A percentile compares a stretch with the other conserved stretches of the same genome.
These are phyloP conservation scores for Piloderma croceum DNA, from an alignment of 768 basidiomycete species.

Conservation along the genomic window DNA sequence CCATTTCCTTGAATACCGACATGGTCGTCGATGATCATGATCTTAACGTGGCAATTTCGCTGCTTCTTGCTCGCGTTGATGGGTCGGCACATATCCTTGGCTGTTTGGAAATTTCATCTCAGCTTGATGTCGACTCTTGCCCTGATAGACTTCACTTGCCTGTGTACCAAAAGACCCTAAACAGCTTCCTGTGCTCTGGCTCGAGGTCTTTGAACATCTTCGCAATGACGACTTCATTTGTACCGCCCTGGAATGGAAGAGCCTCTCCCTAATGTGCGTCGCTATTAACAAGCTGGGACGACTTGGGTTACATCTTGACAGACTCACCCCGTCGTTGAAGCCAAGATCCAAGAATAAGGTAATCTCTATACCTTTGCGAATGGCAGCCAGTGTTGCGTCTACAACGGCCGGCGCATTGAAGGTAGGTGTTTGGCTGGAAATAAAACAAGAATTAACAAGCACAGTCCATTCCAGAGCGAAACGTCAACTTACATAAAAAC, in stretches of 20 bases:
- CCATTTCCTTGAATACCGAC: conserved; percentile 67
- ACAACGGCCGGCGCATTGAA: conserved; percentile 64
- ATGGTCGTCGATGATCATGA: conserved; percentile 60
- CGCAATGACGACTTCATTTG: conserved; percentile 62
- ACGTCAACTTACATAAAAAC: too few species aligned
- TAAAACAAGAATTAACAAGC: too few species aligned
- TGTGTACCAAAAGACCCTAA: conserved; percentile 53
- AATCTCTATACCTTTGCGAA: conserved; percentile 54
- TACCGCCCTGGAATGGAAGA: conserved; percentile 65
- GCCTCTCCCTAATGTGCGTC: conserved; percentile 43
- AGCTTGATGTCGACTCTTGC: too few species aligned
- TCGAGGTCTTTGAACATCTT: conserved; percentile 49
- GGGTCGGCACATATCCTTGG: conserved; percentile 60
- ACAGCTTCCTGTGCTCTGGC: conserved; percentile 38
- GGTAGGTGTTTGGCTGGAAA: conserved; percentile 69
- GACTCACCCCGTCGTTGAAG: conserved; percentile 49
- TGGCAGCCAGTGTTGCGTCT: conserved; percentile 52
- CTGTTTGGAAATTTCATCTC: too few species aligned
- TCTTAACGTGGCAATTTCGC: conserved; percentile 69
- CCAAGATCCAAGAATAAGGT: conserved; percentile 56
- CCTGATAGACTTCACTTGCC: too few species aligned
- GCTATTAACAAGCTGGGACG: conserved; percentile 12
- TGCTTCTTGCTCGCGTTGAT: conserved; percentile 62
- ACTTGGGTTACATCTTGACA: too few species aligned
- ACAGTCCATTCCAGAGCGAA: too few species aligned